Evolutionary conservation across 176 grass and related monocot species (phyloP).

Genomic region (Oryza glaberrima): DNA sequence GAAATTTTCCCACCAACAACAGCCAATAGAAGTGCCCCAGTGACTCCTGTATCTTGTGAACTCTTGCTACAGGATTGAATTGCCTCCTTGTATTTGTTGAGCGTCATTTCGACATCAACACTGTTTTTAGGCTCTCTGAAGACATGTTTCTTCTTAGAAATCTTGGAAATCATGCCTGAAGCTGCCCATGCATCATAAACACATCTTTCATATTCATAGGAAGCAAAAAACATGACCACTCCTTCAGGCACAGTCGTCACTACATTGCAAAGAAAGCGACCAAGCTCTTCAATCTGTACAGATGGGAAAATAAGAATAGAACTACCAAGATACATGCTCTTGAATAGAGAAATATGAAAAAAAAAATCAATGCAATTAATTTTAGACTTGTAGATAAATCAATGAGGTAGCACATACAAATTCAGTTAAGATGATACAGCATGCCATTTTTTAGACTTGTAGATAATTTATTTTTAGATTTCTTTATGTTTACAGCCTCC

Average conservation of each 20-base stretch:
- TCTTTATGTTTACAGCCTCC: not conserved
- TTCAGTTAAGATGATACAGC: not conserved
- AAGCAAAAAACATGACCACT: slow-evolving; percentile 82
- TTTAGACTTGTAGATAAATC: too few relatives aligned
- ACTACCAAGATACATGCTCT: slow-evolving; percentile 34
- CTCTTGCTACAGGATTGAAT: slow-evolving; percentile 51
- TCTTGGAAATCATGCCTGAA: slow-evolving; percentile 73
- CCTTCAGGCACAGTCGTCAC: slow-evolving; percentile 82
- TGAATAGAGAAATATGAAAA: slow-evolving; percentile 10
- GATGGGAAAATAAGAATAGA: slow-evolving; percentile 31
- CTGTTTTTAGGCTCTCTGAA: slow-evolving; percentile 91
- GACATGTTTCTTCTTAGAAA: slow-evolving; percentile 79
- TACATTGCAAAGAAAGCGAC: slow-evolving; percentile 82
- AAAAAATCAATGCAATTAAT: not conserved
- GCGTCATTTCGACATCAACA: slow-evolving; percentile 64
- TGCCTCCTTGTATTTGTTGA: slow-evolving; percentile 81
- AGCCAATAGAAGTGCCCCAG: slow-evolving; percentile 81
- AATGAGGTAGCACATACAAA: not conserved
- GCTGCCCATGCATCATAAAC: slow-evolving; percentile 86
- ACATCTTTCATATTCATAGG: slow-evolving; percentile 77
- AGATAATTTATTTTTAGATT: not conserved
- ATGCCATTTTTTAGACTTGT: not conserved
- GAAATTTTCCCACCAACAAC: slow-evolving; percentile 96
- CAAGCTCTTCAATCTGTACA: slow-evolving; percentile 87
- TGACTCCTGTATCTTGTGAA: slow-evolving; percentile 48